Percentiles rank a stretch among this genome's conserved stretches.
These are phyloP conservation scores for Lizonia empirigonia DNA, from an alignment of 2,329 filamentous ascomycete species.

Conservation along the genomic window DNA sequence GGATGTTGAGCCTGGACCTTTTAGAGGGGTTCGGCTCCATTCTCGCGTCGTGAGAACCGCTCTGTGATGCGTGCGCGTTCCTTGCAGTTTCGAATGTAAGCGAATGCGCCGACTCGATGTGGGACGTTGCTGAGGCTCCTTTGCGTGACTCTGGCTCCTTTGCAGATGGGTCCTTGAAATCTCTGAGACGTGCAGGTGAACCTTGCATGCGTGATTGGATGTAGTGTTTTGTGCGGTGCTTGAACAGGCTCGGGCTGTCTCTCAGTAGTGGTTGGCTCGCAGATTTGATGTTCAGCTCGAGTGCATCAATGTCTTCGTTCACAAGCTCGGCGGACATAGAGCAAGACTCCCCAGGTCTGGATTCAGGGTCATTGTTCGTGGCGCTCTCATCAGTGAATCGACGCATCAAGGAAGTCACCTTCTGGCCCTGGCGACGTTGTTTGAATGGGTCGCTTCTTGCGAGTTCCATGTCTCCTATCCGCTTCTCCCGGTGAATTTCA, in stretches of 20 bases:
- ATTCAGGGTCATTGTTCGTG: neutral
- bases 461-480: constrained; percentile 33
- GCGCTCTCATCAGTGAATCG: constrained; percentile 31
- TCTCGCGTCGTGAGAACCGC: too few relatives aligned
- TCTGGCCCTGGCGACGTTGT: constrained; percentile 12
- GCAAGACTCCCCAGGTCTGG: neutral
- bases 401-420: constrained; percentile 32
- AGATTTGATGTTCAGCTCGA: neutral
- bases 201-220: neutral
- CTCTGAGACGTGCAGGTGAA: neutral
- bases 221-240: neutral
- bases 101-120: neutral
- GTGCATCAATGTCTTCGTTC: constrained; percentile 5
- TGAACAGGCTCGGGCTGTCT: constrained; percentile 8
- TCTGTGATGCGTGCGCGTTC: neutral
- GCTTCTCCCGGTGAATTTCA: constrained; percentile 38
- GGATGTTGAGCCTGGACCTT: too few relatives aligned
- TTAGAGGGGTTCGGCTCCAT: too few relatives aligned
- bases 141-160: neutral
- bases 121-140: neutral
- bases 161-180: neutral
- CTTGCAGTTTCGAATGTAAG: neutral
- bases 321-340: neutral
- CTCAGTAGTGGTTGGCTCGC: constrained; percentile 3
- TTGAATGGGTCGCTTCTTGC: constrained; percentile 39